These are phyloP conservation scores for Xylaria sp. DNA, from an alignment of 2,329 filamentous ascomycete species.

Conservation along the genomic window DNA sequence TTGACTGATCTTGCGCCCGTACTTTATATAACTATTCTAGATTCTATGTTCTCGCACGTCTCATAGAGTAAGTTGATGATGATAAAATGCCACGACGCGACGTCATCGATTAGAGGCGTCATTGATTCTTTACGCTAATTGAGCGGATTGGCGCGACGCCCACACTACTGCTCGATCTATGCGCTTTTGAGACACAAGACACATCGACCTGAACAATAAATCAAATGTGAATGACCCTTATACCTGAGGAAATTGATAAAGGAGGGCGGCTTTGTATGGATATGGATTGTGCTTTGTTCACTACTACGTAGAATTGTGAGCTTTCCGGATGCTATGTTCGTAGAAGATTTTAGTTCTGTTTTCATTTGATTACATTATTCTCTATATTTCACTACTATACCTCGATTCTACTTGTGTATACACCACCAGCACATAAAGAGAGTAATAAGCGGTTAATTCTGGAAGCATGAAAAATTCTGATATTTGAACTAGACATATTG, in stretches of 20 bases:
- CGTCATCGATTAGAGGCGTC: conserved; percentile 35
- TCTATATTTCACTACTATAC: not conserved
- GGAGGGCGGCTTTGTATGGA: not conserved
- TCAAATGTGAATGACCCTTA: not conserved
- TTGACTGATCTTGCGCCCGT: no score
- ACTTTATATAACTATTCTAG: not conserved
- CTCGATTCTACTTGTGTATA: not conserved
- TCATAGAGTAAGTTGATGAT: conserved; percentile 26
- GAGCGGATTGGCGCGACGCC: not conserved
- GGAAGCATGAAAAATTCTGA: not conserved
- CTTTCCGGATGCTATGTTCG: not conserved
- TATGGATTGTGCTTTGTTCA: not conserved
- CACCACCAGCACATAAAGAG: not conserved
- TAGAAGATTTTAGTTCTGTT: not conserved
- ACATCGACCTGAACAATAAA: not conserved
- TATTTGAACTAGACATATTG: not conserved
- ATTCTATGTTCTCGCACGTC: not conserved
- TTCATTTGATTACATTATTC: not conserved
- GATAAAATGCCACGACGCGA: conserved; percentile 25
- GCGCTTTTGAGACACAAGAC: not conserved
- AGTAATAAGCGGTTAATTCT: not conserved
- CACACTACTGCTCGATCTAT: conserved; percentile 13
- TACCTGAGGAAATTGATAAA: not conserved
- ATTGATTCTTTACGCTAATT: conserved; percentile 13
- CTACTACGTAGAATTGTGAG: not conserved